Base-by-base conservation (phyloP, 768 basidiomycete species). In the Boletellus sp. region DNA sequence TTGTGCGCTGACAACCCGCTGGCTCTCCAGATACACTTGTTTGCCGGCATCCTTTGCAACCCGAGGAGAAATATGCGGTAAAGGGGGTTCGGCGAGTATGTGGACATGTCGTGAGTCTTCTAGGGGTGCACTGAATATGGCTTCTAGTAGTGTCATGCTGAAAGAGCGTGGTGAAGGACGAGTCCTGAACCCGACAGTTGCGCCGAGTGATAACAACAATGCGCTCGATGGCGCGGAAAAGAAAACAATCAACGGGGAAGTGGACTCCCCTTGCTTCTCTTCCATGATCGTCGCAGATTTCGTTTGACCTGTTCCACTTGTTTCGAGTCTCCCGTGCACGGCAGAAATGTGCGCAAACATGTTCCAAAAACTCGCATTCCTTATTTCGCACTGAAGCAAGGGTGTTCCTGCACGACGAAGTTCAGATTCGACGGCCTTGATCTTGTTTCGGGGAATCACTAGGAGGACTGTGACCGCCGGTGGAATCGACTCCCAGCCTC, bases 391-490 rank as follows among this genome's bases (percentile, higher is more conserved):
- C 24, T 44, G 59, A 8, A 66, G 52, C 15, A 62, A 10, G 15
- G 65, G 65, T 3, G 59, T 68, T 12, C 54, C 59, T 2, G 37
- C 50, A 7, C 16, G 47, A 11, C 62, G 55, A 37, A 73, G 57
- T 0, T 57, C 49, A 8, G 52, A 17, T 45, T 62, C 62, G 41
- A 70, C 45, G 22, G 50, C 34, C 15, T 23, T 42, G 9, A 69
- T 53, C 42, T 51, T 61, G 44, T 47, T 51, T 15, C 67, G 59
- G 9, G 73, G 72, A 16, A 74, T 51, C 12, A 59, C 56, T 15
- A 74, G 59, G 20, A 65, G 54, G 35, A 74, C 43, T 5, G 66
- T 65, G 10, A 72, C 62, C 1, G 62, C 55, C 1, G 59, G 51
- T 2, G 73, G 71, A 20, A 72, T 53, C 13, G 35, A 44, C 4